Evolutionary conservation across 768 basidiomycete genomes (phyloP).

Genomic region (Holtermanniella nyarrowii): DNA sequence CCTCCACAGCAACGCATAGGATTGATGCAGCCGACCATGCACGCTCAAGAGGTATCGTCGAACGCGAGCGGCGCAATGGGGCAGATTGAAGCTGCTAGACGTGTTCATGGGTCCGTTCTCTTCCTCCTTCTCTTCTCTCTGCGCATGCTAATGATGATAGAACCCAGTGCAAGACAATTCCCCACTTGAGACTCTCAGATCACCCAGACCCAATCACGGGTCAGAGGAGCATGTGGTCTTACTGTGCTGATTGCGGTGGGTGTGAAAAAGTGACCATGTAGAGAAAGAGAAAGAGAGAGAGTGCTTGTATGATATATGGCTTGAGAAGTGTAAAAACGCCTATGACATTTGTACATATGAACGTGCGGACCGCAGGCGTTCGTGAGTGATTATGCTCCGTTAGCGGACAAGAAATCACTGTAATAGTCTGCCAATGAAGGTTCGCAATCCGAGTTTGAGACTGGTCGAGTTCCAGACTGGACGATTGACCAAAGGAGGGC

Average conservation of each 20-base stretch:
- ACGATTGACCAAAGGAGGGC: too few species aligned
- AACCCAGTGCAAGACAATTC: slow-evolving; percentile 25
- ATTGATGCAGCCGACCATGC: slow-evolving; percentile 21
- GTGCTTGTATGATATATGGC: too few species aligned
- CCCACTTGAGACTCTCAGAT: slow-evolving; percentile 21
- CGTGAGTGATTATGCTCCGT: too few species aligned
- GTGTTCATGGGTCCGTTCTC: neutral
- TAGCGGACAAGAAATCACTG: too few species aligned
- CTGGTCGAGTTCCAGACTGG: too few species aligned
- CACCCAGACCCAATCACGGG: slow-evolving; percentile 31
- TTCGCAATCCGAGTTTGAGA: too few species aligned
- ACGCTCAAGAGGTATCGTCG: neutral
- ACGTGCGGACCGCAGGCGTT: too few species aligned
- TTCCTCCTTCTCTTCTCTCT: neutral
- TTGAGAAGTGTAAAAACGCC: too few species aligned
- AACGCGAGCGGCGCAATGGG: neutral
- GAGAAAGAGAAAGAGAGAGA: too few species aligned
- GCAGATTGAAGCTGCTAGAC: neutral
- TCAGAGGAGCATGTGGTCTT: slow-evolving; percentile 21
- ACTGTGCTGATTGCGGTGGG: slow-evolving; percentile 30
- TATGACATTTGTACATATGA: too few species aligned
- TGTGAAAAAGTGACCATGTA: slow-evolving; percentile 23
- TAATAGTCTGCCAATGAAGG: too few species aligned
- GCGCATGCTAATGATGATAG: neutral
- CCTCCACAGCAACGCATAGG: slow-evolving; percentile 14